Percentiles rank a stretch among this genome's conserved stretches.
Evolutionary conservation across 768 basidiomycete genomes (phyloP).

Genomic region (Pisolithus tinctorius): DNA sequence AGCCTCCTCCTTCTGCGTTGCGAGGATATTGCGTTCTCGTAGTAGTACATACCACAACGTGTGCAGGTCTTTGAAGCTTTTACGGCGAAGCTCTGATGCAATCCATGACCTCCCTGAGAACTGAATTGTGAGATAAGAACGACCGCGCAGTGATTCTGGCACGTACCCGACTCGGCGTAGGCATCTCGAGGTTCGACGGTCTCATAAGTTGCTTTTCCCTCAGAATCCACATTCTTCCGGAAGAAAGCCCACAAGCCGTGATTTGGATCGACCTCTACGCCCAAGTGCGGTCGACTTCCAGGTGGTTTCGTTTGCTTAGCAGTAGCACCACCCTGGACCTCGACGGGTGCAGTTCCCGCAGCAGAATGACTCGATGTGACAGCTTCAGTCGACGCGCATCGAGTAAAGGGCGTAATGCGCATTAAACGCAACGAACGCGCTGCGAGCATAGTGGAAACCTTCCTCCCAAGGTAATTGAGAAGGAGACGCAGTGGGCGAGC

Average conservation of each 20-base stretch:
- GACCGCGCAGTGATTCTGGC: not conserved
- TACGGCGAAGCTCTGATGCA: slow-evolving; percentile 79
- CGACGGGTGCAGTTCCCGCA: not conserved
- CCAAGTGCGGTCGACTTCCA: slow-evolving; percentile 36
- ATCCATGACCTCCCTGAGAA: slow-evolving; percentile 78
- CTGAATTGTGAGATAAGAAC: slow-evolving; percentile 2
- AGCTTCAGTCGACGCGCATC: slow-evolving; percentile 18
- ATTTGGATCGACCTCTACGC: slow-evolving; percentile 42
- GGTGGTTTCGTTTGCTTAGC: slow-evolving; percentile 14
- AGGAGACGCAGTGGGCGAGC: too few relatives aligned
- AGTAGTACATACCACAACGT: slow-evolving; percentile 90
- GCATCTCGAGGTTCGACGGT: slow-evolving; percentile 31
- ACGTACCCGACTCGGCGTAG: slow-evolving; percentile 32
- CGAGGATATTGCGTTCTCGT: slow-evolving; percentile 84
- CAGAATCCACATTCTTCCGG: slow-evolving; percentile 43
- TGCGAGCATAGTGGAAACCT: slow-evolving; percentile 19
- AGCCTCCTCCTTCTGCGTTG: slow-evolving; percentile 78
- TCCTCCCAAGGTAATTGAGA: not conserved
- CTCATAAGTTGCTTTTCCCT: slow-evolving; percentile 51
- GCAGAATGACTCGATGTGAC: not conserved
- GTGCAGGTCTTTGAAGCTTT: slow-evolving; percentile 91
- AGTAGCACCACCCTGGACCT: not conserved
- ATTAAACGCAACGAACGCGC: slow-evolving; percentile 18
- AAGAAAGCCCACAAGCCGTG: slow-evolving; percentile 81
- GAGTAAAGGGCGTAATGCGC: slow-evolving; percentile 10